These are phyloP conservation scores for Aspergillus sp. DNA, from an alignment of 2,329 filamentous ascomycete species.

Conservation along the genomic window DNA sequence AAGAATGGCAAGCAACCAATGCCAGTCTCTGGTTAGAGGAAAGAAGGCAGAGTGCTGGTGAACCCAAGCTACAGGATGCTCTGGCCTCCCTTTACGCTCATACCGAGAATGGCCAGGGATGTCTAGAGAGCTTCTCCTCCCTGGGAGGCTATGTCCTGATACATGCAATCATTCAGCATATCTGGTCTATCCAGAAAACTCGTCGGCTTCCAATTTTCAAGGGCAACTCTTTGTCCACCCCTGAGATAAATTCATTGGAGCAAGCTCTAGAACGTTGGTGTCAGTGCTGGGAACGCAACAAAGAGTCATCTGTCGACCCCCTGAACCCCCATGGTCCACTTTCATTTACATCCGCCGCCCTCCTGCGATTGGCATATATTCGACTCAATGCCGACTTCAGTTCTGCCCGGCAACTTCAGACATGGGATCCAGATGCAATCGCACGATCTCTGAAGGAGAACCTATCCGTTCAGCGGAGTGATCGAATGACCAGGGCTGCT, in stretches of 20 bases:
- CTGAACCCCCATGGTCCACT: constrained; percentile 29
- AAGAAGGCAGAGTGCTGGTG: constrained; percentile 15
- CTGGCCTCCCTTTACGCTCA: constrained; percentile 20
- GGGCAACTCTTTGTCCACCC: constrained; percentile 15
- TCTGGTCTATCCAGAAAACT: constrained; percentile 30
- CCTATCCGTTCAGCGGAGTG: constrained; percentile 41
- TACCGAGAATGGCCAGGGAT: constrained; percentile 1
- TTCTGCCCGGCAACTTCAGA: constrained; percentile 25
- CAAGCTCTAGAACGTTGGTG: constrained; percentile 31
- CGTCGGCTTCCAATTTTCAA: constrained; percentile 19
- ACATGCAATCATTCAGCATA: constrained; percentile 28
- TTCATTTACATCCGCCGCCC: constrained; percentile 29
- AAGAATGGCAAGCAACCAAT: constrained; percentile 25
- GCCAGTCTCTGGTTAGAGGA: constrained; percentile 20
- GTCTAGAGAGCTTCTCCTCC: constrained; percentile 24
- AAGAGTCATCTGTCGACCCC: constrained; percentile 29
- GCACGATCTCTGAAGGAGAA: constrained; percentile 26
- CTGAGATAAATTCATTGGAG: constrained; percentile 22
- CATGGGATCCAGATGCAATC: constrained; percentile 26
- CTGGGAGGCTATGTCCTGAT: constrained; percentile 29
- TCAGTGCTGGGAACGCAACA: constrained; percentile 31
- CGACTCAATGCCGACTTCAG: constrained; percentile 30
- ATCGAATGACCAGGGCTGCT: constrained; percentile 42
- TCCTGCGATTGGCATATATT: constrained; percentile 29
- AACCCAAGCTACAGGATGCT: constrained; percentile 24